Conservation (phyloP, 805 yeast species). For the Wickerhamomyces sydowiorum region DNA sequence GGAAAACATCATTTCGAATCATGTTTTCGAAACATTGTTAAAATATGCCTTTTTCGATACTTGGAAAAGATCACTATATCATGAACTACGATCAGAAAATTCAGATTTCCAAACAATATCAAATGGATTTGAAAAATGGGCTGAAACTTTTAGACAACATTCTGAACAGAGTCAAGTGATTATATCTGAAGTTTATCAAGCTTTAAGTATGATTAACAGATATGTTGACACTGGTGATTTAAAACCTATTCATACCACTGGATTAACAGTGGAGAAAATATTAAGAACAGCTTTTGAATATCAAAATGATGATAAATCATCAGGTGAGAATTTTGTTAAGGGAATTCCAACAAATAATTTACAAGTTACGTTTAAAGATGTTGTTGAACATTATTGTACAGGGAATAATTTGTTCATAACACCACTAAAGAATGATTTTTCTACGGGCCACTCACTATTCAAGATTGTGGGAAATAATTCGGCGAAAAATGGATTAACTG, state of each 20-base stretch:
- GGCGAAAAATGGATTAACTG: conserved; percentile 29
- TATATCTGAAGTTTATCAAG: conserved; percentile 12
- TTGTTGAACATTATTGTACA: conserved; percentile 57
- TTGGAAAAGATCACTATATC: conserved; percentile 12
- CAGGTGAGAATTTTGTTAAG: conserved; percentile 4
- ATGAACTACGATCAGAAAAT: conserved; percentile 1
- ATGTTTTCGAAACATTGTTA: conserved; percentile 20
- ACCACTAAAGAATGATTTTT: conserved; percentile 14
- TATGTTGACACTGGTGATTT: conserved; percentile 17
- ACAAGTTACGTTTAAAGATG: conserved; percentile 52
- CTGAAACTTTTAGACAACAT: conserved; percentile 16
- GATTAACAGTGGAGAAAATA: too few relatives aligned
- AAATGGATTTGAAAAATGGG: conserved; percentile 28
- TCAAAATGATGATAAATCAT: too few relatives aligned
- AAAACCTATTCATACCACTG: conserved; percentile 4
- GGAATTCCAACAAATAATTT: conserved; percentile 40
- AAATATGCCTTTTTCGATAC: conserved; percentile 30
- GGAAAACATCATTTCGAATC: conserved; percentile 14
- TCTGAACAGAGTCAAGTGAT: conserved; percentile 8
- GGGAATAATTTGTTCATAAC: conserved; percentile 33
- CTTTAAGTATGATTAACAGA: conserved; percentile 26
- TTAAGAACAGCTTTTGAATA: too few relatives aligned
- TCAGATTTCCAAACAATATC: conserved; percentile 15
- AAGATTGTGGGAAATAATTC: conserved; percentile 28
- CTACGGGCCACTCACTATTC: conserved; percentile 40